Percentiles rank a stretch among this genome's conserved stretches.
These are phyloP conservation scores for Lizonia empirigonia DNA, from an alignment of 2,329 filamentous ascomycete species.

Conservation along the genomic window DNA sequence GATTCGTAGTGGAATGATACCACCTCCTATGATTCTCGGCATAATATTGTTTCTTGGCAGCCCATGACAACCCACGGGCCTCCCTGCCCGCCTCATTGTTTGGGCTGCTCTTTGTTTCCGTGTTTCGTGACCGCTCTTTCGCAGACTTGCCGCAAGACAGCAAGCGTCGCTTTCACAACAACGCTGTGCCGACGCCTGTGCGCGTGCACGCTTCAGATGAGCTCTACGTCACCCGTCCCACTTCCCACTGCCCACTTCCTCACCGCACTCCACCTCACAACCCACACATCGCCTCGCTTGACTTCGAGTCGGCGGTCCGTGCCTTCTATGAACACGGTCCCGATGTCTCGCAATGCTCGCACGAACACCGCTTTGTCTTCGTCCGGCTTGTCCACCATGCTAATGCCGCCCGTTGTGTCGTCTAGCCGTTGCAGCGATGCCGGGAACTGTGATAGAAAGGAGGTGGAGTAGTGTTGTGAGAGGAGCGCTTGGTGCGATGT, in stretches of 20 bases:
- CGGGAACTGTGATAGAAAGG: slow-evolving; percentile 85
- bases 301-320: slow-evolving; percentile 60
- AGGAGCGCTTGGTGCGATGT: slow-evolving; percentile 83
- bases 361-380: slow-evolving; percentile 83
- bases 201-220: slow-evolving; percentile 48
- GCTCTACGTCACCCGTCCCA: slow-evolving; percentile 73
- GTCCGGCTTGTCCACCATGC: slow-evolving; percentile 91
- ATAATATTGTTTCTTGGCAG: slow-evolving; percentile 4
- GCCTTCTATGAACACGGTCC: slow-evolving; percentile 62
- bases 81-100: slow-evolving; percentile 15
- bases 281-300: slow-evolving; percentile 62
- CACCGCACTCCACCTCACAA: slow-evolving; percentile 61
- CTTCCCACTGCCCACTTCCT: slow-evolving; percentile 64
- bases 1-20: slow-evolving; percentile 13
- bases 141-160: no score
- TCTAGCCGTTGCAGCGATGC: slow-evolving; percentile 80
- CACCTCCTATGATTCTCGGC: slow-evolving; percentile 3
- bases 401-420: slow-evolving; percentile 85
- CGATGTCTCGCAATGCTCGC: slow-evolving; percentile 67
- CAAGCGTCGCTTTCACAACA: slow-evolving; percentile 4
- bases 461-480: slow-evolving; percentile 80
- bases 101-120: slow-evolving; percentile 1
- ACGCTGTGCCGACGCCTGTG: neutral
- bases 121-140: slow-evolving; percentile 15
- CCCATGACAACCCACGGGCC: slow-evolving; percentile 5